Base-by-base conservation (phyloP, 2,329 filamentous ascomycete genomes). In the Hymenoscyphus scutula region DNA sequence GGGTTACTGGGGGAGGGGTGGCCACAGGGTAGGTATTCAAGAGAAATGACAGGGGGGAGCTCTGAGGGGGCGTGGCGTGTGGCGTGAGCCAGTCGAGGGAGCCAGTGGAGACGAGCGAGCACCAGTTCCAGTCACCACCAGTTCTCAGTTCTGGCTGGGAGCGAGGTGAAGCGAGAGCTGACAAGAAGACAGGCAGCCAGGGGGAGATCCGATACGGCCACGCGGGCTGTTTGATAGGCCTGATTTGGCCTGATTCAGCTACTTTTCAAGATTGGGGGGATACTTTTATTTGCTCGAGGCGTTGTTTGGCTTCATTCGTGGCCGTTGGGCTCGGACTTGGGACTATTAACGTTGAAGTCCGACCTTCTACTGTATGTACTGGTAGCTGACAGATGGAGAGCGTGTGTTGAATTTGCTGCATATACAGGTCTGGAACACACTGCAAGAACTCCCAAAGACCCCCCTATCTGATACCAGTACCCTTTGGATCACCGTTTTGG, bases 81-180 rank as follows among this genome's bases (percentile, higher is more conserved):
- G n/a, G n/a, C n/a, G n/a, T n/a, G n/a, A n/a, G n/a, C n/a, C n/a
- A n/a, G n/a, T n/a, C n/a, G n/a, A n/a, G n/a, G n/a, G n/a, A n/a
- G n/a, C n/a, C n/a, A n/a, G n/a, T n/a, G n/a, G n/a, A n/a, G n/a
- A n/a, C n/a, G n/a, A n/a, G n/a, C n/a, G n/a, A n/a, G n/a, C n/a
- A n/a, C n/a, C n/a, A n/a, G n/a, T n/a, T n/a, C n/a, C n/a, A n/a
- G n/a, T n/a, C n/a, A n/a, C n/a, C n/a, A n/a, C n/a, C n/a, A n/a
- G n/a, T n/a, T n/a, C n/a, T n/a, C n/a, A n/a, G n/a, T n/a, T n/a
- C n/a, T n/a, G n/a, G 13, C 6, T 11, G 3, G 37, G 3, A 15
- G n/a, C 34, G 38, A 37, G 55, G 53, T 27, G 32, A 55, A 19
- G 48, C 7, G 32, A 51, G 58, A 41, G 51, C 15, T 17, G 51